Conservation (phyloP, 139 green algal species). For the Pycnococcus provasolii region DNA sequence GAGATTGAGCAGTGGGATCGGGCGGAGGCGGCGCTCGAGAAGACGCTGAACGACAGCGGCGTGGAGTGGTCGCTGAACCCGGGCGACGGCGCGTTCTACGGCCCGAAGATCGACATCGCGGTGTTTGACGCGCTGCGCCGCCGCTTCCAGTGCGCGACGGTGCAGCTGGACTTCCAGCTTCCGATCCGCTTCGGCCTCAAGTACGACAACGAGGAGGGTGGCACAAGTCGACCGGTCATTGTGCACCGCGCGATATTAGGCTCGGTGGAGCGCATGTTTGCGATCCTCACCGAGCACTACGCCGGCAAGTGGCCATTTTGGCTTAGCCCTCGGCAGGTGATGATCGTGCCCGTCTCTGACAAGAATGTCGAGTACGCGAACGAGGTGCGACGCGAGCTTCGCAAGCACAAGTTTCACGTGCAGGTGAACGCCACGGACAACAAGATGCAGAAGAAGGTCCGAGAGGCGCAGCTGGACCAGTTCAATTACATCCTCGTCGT, state of each 20-base stretch:
- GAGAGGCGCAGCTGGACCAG: constrained; percentile 86
- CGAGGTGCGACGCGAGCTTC: constrained; percentile 50
- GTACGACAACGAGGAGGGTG: constrained; percentile 55
- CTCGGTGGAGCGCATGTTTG: constrained; percentile 96
- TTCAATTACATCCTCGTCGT: constrained; percentile 97
- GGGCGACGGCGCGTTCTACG: constrained; percentile 94
- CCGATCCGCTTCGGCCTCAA: constrained; percentile 74
- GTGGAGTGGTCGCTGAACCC: constrained; percentile 69
- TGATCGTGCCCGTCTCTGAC: constrained; percentile 91
- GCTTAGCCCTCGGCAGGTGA: constrained; percentile 84
- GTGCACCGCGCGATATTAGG: constrained; percentile 91
- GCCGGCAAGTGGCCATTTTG: constrained; percentile 96
- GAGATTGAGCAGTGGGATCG: constrained; percentile 83
- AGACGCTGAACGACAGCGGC: constrained; percentile 69
- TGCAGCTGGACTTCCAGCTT: constrained; percentile 96
- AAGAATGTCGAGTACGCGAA: constrained; percentile 56
- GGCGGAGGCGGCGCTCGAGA: constrained; percentile 70
- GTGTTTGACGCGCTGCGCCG: constrained; percentile 82
- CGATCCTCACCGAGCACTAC: constrained; percentile 97
- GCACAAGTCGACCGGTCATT: constrained; percentile 68
- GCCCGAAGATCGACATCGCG: constrained; percentile 91
- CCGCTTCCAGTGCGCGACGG: constrained; percentile 88
- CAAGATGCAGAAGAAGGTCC: constrained; percentile 98
- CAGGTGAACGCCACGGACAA: constrained; percentile 70
- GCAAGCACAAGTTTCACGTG: constrained; percentile 47